Evolutionary conservation across 2,329 filamentous ascomycete genomes (phyloP), one percentile per base, ranked within the genome.

Genomic region (Sporothrix globosa): DNA sequence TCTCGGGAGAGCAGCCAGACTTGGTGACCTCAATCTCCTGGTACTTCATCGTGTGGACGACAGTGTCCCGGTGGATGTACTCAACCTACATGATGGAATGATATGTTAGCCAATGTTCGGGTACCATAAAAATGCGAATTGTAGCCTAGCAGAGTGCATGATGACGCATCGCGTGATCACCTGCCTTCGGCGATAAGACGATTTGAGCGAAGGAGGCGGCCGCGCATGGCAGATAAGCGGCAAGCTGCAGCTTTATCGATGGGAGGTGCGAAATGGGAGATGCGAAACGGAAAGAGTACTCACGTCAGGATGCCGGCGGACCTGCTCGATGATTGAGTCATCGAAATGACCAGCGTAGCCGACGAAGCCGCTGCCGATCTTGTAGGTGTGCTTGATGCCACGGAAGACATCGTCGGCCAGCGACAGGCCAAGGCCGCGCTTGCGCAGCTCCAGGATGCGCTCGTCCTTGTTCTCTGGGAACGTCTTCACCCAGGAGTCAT

Each of bases 291-390:
- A 17, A 44, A 41, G 58, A 68, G 68, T 60, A 91, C 95, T 95
- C 86, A 99, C 96, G 88, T 99, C 96, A 77, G 96, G 94, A 82
- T 98, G 92, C 77, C 88, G 91, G 78, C 96, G 92, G 83, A 99
- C 92, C 84, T 95, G 86, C 86, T 98, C 95, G 77, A 99, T 95
- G 78, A 92, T 88, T 74, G 90, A 88, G 77, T 97, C 93, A 81
- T 97, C 92, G 80, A 99, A 99, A 84, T 98, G 93, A 76, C 96
- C 96, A 52, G 96, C 90, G 83, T 99, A 99, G 77, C 96, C 96
- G 77, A 96, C 84, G 82, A 99, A 90, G 74, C 86, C 86, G 67
- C 88, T 88, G 77, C 91, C 92, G 77, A 99, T 93, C 83, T 96
- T 93, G 86, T 96, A 97, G 74, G 93, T 97, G 86, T 98, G 94